Evolutionary conservation across 306 rosid genomes (phyloP).

Genomic region (Casuarina glauca): DNA sequence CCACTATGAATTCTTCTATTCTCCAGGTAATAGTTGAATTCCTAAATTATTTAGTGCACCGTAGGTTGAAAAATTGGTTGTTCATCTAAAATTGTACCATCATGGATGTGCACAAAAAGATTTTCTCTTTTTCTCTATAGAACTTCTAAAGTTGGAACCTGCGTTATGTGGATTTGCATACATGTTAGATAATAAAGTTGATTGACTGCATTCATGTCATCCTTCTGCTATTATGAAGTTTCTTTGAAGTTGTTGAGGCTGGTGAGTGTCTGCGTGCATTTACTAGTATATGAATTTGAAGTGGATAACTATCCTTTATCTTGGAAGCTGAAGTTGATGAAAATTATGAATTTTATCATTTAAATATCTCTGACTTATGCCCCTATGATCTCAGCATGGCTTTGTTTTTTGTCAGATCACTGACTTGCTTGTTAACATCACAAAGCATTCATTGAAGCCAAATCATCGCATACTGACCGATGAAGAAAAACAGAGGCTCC

Average conservation of each 20-base stretch:
- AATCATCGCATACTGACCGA: conserved; percentile 67
- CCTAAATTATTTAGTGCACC: not conserved
- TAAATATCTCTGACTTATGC: conserved; percentile 1
- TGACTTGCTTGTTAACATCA: conserved; percentile 86
- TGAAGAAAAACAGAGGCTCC: conserved; percentile 60
- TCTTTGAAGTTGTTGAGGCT: not conserved
- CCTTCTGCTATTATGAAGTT: not conserved
- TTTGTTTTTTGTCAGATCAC: conserved; percentile 63
- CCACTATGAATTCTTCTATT: not conserved
- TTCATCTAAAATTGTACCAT: not conserved
- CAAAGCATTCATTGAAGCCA: conserved; percentile 92
- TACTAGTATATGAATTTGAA: conserved; percentile 6
- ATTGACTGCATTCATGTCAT: not conserved
- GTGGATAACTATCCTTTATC: not conserved
- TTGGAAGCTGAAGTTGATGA: not conserved
- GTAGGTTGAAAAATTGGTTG: not conserved
- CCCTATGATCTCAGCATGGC: conserved; percentile 26
- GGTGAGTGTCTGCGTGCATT: not conserved
- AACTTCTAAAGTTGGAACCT: not conserved
- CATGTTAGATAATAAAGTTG: not conserved
- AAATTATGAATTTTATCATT: conserved; percentile 1
- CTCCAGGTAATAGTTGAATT: not conserved
- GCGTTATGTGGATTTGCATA: not conserved
- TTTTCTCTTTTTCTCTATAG: not conserved
- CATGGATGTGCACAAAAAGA: not conserved